These are phyloP conservation scores for Zygosaccharomyces pseudobailii DNA, from an alignment of 1,139 yeast species.

Conservation along the genomic window DNA sequence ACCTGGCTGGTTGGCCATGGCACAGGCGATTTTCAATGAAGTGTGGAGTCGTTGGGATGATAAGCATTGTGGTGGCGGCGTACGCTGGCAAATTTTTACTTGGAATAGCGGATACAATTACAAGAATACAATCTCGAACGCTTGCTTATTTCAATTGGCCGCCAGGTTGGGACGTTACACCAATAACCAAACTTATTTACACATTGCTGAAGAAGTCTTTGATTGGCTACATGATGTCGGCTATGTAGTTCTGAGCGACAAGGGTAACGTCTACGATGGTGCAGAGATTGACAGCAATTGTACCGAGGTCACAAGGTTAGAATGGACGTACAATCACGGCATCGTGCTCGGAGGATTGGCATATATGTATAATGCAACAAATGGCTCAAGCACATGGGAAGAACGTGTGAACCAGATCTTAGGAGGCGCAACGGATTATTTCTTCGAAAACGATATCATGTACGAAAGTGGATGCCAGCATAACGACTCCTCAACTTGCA, in stretches of 20 bases:
- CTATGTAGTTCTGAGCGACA: conserved; percentile 39
- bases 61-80: conserved; percentile 53
- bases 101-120: conserved; percentile 66
- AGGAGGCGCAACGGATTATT: conserved; percentile 40
- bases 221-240: conserved; percentile 54
- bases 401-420: conserved; percentile 43
- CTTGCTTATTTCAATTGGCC: conserved; percentile 56
- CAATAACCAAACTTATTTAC: conserved; percentile 48
- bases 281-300: conserved; percentile 50
- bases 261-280: conserved; percentile 51
- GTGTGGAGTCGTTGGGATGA: conserved; percentile 54
- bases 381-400: conserved; percentile 47
- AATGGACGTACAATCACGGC: conserved; percentile 65
- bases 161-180: conserved; percentile 61
- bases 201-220: conserved; percentile 54
- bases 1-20: conserved; percentile 51
- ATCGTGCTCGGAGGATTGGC: conserved; percentile 56
- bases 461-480: conserved; percentile 51
- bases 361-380: conserved; percentile 53
- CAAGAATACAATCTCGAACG: conserved; percentile 63
- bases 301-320: conserved; percentile 42
- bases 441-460: conserved; percentile 45
- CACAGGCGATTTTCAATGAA: conserved; percentile 58
- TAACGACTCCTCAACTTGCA: conserved; percentile 40
- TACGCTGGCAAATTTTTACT: conserved; percentile 68